These are phyloP conservation scores for Fomitiporia mediterranea DNA, from an alignment of 1,284 basidiomycete genomes.

Conservation along the genomic window DNA sequence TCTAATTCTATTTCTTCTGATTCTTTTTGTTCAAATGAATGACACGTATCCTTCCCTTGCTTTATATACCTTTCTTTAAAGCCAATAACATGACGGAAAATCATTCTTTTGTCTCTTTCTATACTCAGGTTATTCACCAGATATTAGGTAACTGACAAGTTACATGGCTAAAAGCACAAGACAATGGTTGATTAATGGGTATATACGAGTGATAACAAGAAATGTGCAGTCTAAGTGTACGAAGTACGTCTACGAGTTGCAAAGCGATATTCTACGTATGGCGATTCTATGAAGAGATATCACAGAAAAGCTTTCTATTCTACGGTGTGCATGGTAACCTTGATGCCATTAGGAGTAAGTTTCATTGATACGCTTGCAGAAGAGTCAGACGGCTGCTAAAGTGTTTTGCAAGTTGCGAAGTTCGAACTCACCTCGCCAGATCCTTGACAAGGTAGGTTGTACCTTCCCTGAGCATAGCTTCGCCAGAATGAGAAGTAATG, in stretches of 20 bases:
- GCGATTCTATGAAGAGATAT: not conserved
- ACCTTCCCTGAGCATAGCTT: constrained; percentile 52
- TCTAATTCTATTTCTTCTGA: constrained; percentile 17
- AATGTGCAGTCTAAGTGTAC: not conserved
- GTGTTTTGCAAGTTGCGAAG: no score
- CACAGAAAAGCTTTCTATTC: no score
- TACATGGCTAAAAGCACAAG: not conserved
- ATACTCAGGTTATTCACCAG: no score
- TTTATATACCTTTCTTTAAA: constrained; percentile 19
- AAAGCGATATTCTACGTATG: not conserved
- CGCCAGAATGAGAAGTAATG: constrained; percentile 70
- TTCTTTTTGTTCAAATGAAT: constrained; percentile 16
- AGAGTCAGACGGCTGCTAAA: not conserved
- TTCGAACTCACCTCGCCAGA: constrained; percentile 46
- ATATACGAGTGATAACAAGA: not conserved
- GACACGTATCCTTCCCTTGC: constrained; percentile 10
- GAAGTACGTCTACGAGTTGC: not conserved
- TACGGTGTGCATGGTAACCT: constrained; percentile 31
- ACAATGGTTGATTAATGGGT: not conserved
- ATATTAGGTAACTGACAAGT: not conserved
- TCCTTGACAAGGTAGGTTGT: constrained; percentile 62
- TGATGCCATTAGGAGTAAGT: constrained; percentile 39
- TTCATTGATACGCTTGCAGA: constrained; percentile 42
- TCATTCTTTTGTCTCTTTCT: constrained; percentile 5
- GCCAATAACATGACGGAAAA: constrained; percentile 1